Percentiles rank a stretch among this genome's conserved stretches.
Evolutionary conservation across 768 basidiomycete genomes (phyloP).

Genomic region (Dentipellis fragilis): DNA sequence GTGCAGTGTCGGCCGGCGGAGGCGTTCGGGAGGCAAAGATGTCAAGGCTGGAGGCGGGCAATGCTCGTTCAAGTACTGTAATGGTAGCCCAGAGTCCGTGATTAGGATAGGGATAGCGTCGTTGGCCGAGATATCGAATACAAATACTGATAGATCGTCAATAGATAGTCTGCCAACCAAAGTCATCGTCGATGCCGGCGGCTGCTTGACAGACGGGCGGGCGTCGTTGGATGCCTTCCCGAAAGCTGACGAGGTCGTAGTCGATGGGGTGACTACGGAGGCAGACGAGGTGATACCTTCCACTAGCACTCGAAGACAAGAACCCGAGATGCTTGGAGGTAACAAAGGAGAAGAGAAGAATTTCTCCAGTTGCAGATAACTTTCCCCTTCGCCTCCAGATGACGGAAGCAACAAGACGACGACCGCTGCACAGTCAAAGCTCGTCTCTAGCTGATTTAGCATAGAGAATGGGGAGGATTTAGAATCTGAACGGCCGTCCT

Average conservation of each 20-base stretch:
- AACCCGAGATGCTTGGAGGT: slow-evolving; percentile 37
- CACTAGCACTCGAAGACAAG: slow-evolving; percentile 39
- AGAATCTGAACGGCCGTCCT: slow-evolving; percentile 7
- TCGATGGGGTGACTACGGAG: slow-evolving; percentile 6
- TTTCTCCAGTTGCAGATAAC: slow-evolving; percentile 11
- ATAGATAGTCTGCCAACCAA: slow-evolving; percentile 21
- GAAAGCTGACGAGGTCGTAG: background rate
- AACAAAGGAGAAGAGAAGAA: slow-evolving; percentile 55
- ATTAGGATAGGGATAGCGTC: slow-evolving; percentile 49
- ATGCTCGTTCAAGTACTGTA: slow-evolving; percentile 42
- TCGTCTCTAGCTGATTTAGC: slow-evolving; percentile 24
- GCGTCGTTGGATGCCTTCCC: slow-evolving; percentile 1
- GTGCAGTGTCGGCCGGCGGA: no score
- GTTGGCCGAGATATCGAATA: slow-evolving; percentile 25
- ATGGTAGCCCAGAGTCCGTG: slow-evolving; percentile 55
- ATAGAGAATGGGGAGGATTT: slow-evolving; percentile 14
- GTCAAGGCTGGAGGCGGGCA: slow-evolving; percentile 25
- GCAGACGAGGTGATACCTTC: slow-evolving; percentile 14
- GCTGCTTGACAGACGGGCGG: background rate
- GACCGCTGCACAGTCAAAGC: slow-evolving; percentile 32
- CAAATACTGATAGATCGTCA: slow-evolving; percentile 48
- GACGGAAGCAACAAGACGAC: slow-evolving; percentile 37
- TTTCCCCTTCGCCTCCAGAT: slow-evolving; percentile 8
- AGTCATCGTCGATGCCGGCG: slow-evolving; percentile 6
- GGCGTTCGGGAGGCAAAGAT: background rate